phyloP scores from a whole-genome alignment of 768 basidiomycete species.

The Stropharia rugosoannulata region DNA sequence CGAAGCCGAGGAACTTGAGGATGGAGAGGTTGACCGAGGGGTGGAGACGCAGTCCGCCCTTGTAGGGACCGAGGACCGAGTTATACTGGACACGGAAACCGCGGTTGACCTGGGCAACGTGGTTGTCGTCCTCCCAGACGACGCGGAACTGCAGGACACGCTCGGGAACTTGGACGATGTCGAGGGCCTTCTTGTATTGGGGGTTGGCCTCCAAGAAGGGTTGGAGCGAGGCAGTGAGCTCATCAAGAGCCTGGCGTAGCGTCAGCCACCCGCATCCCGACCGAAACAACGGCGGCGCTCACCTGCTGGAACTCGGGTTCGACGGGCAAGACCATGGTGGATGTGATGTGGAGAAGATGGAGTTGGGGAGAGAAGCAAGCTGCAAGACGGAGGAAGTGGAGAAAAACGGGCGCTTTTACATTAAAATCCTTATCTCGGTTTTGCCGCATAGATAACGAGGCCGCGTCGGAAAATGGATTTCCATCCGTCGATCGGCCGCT shows the following conservation, averaged over 20 bases:
- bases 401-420: background rate
- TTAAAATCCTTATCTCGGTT: conserved; percentile 13
- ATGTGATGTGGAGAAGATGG: background rate
- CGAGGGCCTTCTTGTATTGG: conserved; percentile 65
- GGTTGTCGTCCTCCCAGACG: conserved; percentile 74
- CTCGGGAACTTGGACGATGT: conserved; percentile 58
- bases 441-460: conserved; percentile 2
- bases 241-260: conserved; percentile 56
- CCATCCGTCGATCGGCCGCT: conserved; percentile 21
- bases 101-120: conserved; percentile 63
- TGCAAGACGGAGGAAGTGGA: background rate
- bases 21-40: conserved; percentile 80
- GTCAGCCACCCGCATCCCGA: background rate
- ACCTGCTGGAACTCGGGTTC: conserved; percentile 76
- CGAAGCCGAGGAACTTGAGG: conserved; percentile 83
- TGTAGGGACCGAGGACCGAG: conserved; percentile 77
- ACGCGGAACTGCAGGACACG: conserved; percentile 69
- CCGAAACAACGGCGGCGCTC: background rate
- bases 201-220: conserved; percentile 68
- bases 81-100: conserved; percentile 82
- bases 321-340: conserved; percentile 25
- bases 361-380: conserved; percentile 1
- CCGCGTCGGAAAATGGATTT: conserved; percentile 13
- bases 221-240: conserved; percentile 61
- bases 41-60: conserved; percentile 77